Evolutionary conservation across 2,329 filamentous ascomycete species (phyloP).

Genomic region (Pyrenophora seminiperda): DNA sequence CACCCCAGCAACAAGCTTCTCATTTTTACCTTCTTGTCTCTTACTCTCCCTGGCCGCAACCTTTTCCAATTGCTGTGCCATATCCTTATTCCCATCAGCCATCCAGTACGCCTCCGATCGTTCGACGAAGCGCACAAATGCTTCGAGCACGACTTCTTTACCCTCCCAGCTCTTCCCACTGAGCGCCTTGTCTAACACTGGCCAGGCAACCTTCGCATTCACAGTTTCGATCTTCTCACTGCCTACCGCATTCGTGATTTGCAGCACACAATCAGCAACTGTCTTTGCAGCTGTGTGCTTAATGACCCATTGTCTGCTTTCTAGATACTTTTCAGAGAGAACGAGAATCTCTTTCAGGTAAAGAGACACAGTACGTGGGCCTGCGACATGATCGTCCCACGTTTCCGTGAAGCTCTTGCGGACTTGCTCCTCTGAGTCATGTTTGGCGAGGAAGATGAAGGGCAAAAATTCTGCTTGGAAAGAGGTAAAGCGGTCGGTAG

Average conservation of each 20-base stretch:
- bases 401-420: conserved; percentile 79
- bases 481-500: conserved; percentile 83
- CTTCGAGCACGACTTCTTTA: conserved; percentile 82
- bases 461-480: conserved; percentile 78
- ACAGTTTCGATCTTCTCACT: conserved; percentile 64
- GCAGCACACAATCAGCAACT: conserved; percentile 72
- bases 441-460: conserved; percentile 84
- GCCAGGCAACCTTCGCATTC: conserved; percentile 74
- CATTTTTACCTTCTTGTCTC: conserved; percentile 83
- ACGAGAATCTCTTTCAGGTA: conserved; percentile 82
- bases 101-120: conserved; percentile 64
- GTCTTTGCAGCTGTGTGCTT: conserved; percentile 87
- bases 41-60: conserved; percentile 83
- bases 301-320: conserved; percentile 84
- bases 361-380: conserved; percentile 77
- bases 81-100: conserved; percentile 61
- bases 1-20: conserved; percentile 28
- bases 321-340: conserved; percentile 70
- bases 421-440: conserved; percentile 82
- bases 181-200: conserved; percentile 78
- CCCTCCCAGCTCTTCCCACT: conserved; percentile 90
- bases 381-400: conserved; percentile 90
- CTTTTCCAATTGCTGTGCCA: conserved; percentile 68
- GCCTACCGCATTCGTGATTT: conserved; percentile 63
- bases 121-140: conserved; percentile 77